Conservation (phyloP, 306 rosid genomes). For the cucumber (Cucumis sativus) region Cucumber_9930_V3 NC_026658.2:4843501-4844000, state of each 20-base stretch:
- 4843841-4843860: not conserved
- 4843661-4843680: not conserved
- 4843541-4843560: not conserved
- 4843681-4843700: not conserved
- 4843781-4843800: not conserved
- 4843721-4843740: constrained; percentile 9
- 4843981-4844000: not conserved
- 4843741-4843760: not conserved
- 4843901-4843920: too few relatives aligned
- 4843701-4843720: not conserved
- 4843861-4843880: not conserved
- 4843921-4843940: too few relatives aligned
- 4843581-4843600: not conserved
- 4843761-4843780: not conserved
- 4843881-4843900: not conserved
- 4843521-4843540: not conserved
- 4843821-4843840: not conserved
- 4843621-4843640: not conserved
- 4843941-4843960: too few relatives aligned
- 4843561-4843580: constrained; percentile 2
- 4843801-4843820: not conserved
- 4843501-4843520: too few relatives aligned
- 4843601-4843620: constrained; percentile 13
- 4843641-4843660: constrained; percentile 1
- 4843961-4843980: too few relatives aligned